Base-by-base conservation (phyloP, 371 early-diverging fungal genomes). In the Quaeritorhiza haematococci region DNA sequence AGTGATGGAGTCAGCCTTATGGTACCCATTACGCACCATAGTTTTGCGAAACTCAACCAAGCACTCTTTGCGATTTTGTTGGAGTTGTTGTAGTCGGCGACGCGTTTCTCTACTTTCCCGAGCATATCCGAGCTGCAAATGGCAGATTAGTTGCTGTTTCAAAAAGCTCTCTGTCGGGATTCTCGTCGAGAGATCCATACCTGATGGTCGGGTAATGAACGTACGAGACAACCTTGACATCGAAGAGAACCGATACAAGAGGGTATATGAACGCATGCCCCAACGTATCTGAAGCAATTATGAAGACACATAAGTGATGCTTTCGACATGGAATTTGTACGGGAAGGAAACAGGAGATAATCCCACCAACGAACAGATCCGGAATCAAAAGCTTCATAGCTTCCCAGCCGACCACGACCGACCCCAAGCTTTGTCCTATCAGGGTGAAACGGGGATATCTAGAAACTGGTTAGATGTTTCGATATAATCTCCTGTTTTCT, bases 231-330 rank as follows among this genome's bases (percentile, higher is more conserved):
- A 96, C 83, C 13, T 52, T 42, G 61, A 74, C 70, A 0, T 78
- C 70, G 17, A 79, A 75, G n/a, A 92, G 55, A 30, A 75, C 58
- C 59, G 79, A 78, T 0, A 87, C 87, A 1, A 93, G 34, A 3
- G 96, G 96, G 63, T 90, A 94, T 1, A 89, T 88, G 58, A 96
- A 96, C 8, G 94, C 94, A 63, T 88, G 93, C 24, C 98, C 98
- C 75, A 94, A 85, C 0, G 96, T 92, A 60, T 98, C 95, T 88
- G 64, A 15, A 21, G 24, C 6, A 28, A 30, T 10, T 32, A 28
- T 32, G 7, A 38, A 38, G n/a, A 13, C n/a, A n/a, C n/a, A n/a
- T n/a, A n/a, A n/a, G n/a, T n/a, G 38, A 38, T 38, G 38, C 38
- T 38, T 10, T 13, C n/a, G n/a, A n/a, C n/a, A n/a, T n/a, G n/a